A percentile compares a stretch with the other conserved stretches of the same genome.
phyloP scores from a whole-genome alignment of 192 early-diverging fungal species.

The Entophlyctis luteolus region DNA sequence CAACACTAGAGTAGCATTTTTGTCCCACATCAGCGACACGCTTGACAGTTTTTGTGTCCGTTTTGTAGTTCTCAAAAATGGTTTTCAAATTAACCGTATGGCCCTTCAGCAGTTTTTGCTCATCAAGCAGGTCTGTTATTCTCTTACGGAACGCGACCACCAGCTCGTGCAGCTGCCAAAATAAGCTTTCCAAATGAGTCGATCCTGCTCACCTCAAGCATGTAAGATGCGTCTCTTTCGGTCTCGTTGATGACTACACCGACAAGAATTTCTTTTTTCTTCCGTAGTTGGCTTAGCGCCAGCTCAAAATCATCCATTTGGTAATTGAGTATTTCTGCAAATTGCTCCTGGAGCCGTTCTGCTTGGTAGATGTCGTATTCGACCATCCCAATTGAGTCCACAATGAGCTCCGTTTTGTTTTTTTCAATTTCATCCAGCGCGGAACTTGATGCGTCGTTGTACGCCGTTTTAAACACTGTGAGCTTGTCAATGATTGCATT shows the following conservation, averaged over 20 bases:
- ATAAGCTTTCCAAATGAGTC: neutral
- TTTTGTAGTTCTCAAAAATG: conserved; percentile 17
- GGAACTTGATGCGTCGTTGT: conserved; percentile 23
- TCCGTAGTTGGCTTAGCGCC: conserved; percentile 36
- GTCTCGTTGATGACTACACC: conserved; percentile 29
- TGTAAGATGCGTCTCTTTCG: conserved; percentile 35
- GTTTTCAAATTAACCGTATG: conserved; percentile 31
- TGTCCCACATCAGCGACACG: conserved; percentile 34
- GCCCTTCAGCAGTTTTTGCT: conserved; percentile 34
- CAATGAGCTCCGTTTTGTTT: conserved; percentile 37
- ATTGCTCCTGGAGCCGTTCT: conserved; percentile 40
- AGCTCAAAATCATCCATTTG: conserved; percentile 50
- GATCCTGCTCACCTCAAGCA: conserved; percentile 28
- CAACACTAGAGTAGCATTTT: conserved; percentile 33
- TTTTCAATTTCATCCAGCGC: conserved; percentile 26
- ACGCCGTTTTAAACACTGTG: conserved; percentile 43
- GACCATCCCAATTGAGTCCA: conserved; percentile 32
- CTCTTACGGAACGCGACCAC: conserved; percentile 31
- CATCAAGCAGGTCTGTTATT: conserved; percentile 36
- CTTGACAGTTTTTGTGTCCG: conserved; percentile 26
- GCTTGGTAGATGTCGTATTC: conserved; percentile 47
- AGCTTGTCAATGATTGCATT: conserved; percentile 48
- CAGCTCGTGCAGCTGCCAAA: conserved; percentile 35
- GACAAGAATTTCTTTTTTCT: conserved; percentile 40
- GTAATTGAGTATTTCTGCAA: conserved; percentile 45